A percentile compares a stretch with the other conserved stretches of the same genome.
Evolutionary conservation across 1,284 basidiomycete species (phyloP).

Genomic region (Malassezia slooffiae): DNA sequence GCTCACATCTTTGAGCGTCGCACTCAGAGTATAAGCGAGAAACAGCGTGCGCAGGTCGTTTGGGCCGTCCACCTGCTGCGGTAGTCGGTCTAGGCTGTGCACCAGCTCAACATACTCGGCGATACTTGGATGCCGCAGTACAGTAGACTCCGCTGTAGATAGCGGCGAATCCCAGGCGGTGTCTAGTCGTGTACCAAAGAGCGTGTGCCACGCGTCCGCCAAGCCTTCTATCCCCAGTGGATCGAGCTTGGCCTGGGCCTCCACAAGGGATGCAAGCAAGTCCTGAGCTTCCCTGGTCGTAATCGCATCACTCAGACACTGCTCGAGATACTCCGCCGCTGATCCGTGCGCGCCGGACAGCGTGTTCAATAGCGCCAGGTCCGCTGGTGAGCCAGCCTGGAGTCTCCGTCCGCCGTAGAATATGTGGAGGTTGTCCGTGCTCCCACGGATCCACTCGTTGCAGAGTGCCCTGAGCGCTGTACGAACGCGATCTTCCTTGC

Average conservation of each 20-base stretch:
- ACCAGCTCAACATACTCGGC: too few species aligned
- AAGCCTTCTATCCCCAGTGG: conserved; percentile 6
- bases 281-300: not conserved
- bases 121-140: too few species aligned
- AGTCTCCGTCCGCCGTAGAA: not conserved
- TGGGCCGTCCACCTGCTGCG: too few species aligned
- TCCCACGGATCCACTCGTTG: conserved; percentile 1
- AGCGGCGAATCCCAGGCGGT: too few species aligned
- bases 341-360: too few species aligned
- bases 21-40: conserved; percentile 1
- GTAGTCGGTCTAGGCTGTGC: too few species aligned
- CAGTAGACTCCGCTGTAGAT: too few species aligned
- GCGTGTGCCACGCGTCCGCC: conserved; percentile 1
- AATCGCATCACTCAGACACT: too few species aligned
- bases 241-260: conserved; percentile 3
- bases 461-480: conserved; percentile 1
- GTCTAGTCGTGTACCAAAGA: too few species aligned
- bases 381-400: too few species aligned
- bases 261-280: not conserved
- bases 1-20: conserved; percentile 10
- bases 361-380: too few species aligned
- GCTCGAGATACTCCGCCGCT: too few species aligned
- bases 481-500: not conserved
- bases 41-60: not conserved
- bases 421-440: not conserved